Evolutionary conservation across 2,329 filamentous ascomycete genomes (phyloP).

Genomic region (Gaeumannomyces sp.): DNA sequence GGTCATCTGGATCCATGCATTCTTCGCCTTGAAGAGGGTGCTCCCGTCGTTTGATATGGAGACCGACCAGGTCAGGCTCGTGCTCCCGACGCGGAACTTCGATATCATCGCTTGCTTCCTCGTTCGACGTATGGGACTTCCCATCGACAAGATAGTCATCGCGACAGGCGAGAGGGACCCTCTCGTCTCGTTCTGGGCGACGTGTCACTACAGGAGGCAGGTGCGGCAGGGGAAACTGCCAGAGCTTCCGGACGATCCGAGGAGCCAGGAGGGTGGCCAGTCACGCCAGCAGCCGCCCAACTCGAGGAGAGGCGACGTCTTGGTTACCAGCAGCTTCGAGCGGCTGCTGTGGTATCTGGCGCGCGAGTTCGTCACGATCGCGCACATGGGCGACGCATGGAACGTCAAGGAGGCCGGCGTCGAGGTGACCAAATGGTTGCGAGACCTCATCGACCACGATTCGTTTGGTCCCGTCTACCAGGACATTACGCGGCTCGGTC

Average conservation of each 20-base stretch:
- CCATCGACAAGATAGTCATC: slow-evolving; percentile 2
- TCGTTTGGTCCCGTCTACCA: slow-evolving; percentile 5
- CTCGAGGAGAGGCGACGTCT: slow-evolving; percentile 1
- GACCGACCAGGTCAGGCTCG: neutral
- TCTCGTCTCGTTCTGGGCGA: slow-evolving; percentile 5
- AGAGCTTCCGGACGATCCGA: neutral
- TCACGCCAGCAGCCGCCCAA: neutral
- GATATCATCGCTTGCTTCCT: slow-evolving; percentile 5
- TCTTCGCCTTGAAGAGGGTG: slow-evolving; percentile 1
- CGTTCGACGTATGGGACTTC: slow-evolving; percentile 4
- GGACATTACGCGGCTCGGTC: neutral
- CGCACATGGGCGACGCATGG: slow-evolving; percentile 5
- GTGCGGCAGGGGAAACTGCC: neutral
- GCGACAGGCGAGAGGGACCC: slow-evolving; percentile 2
- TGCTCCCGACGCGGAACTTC: neutral
- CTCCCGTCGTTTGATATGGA: slow-evolving; percentile 1
- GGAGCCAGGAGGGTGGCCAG: neutral
- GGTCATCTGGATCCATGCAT: neutral
- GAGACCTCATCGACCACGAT: neutral
- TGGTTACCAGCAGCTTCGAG: slow-evolving; percentile 3
- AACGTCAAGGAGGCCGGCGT: neutral
- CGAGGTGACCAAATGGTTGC: slow-evolving; percentile 6
- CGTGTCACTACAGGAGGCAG: slow-evolving; percentile 1
- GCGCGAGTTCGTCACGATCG: slow-evolving; percentile 7
- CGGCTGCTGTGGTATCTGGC: slow-evolving; percentile 5